phyloP scores from a whole-genome alignment of 306 rosid genomes.

The Cicer bijugum region DNA sequence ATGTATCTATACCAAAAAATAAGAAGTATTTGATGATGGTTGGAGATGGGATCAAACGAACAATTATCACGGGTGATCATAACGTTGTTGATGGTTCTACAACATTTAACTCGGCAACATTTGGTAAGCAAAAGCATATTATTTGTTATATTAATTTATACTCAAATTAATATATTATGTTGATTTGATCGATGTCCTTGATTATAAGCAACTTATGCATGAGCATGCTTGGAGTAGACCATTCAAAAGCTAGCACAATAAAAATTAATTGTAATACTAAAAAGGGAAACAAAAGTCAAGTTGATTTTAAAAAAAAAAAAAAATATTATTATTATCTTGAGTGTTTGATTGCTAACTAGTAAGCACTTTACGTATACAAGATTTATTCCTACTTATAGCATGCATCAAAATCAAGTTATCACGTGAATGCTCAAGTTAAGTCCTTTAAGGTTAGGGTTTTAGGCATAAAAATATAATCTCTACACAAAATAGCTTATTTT shows the following conservation, averaged over 20 bases:
- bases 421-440: neutral
- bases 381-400: constrained; percentile 21
- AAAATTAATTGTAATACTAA: neutral
- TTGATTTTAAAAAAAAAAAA: neutral
- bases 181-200: neutral
- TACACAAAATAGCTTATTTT: too few relatives aligned
- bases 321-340: neutral
- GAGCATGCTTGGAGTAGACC: constrained; percentile 16
- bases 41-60: constrained; percentile 78
- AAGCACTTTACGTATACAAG: constrained; percentile 2
- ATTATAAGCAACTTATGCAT: neutral
- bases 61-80: constrained; percentile 72
- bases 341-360: neutral
- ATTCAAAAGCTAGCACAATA: neutral
- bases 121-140: constrained; percentile 55
- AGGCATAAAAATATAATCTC: too few relatives aligned
- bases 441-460: too few relatives aligned
- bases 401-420: constrained; percentile 1
- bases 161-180: neutral
- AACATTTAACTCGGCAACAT: constrained; percentile 80
- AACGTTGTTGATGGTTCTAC: constrained; percentile 76
- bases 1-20: constrained; percentile 59
- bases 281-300: neutral
- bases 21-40: constrained; percentile 70
- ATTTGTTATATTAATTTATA: neutral